These are phyloP conservation scores for Starmerella floricola DNA, from an alignment of 805 yeast genomes.

Conservation along the genomic window DNA sequence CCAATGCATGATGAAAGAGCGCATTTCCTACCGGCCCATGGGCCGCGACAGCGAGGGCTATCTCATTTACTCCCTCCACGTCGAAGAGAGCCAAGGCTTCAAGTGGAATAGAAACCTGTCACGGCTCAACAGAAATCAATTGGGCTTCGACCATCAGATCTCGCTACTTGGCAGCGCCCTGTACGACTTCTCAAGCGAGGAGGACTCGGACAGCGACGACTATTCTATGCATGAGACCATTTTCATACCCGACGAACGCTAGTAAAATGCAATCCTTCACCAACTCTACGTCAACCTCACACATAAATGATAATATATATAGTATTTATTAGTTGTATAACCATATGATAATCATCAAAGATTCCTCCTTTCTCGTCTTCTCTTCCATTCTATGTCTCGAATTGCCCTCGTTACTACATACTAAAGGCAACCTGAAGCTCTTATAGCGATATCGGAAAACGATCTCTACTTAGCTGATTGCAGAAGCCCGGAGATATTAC, in stretches of 20 bases:
- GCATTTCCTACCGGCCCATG: slow-evolving; percentile 2
- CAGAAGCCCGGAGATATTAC: no score
- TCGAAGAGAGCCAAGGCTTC: slow-evolving; percentile 16
- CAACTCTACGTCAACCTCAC: no score
- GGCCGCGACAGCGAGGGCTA: slow-evolving; percentile 13
- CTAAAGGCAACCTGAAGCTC: no score
- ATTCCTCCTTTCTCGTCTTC: no score
- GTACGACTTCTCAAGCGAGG: slow-evolving; percentile 1
- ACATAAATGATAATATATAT: no score
- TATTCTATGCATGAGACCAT: not conserved
- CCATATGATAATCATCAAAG: no score
- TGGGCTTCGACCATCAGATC: not conserved
- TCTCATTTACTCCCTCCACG: slow-evolving; percentile 7
- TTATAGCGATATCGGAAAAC: no score
- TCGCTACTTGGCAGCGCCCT: not conserved
- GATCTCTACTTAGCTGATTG: no score
- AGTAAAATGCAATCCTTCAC: not conserved
- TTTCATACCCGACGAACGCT: not conserved
- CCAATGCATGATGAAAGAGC: slow-evolving; percentile 14
- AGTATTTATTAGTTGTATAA: no score
- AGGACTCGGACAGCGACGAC: slow-evolving; percentile 6
- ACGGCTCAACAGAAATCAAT: not conserved
- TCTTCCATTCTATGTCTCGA: no score
- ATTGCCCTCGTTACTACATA: no score
- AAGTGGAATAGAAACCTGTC: slow-evolving; percentile 11